Evolutionary conservation across 139 green algal species (phyloP).

Genomic region (Chlamydomonas sp.): DNA sequence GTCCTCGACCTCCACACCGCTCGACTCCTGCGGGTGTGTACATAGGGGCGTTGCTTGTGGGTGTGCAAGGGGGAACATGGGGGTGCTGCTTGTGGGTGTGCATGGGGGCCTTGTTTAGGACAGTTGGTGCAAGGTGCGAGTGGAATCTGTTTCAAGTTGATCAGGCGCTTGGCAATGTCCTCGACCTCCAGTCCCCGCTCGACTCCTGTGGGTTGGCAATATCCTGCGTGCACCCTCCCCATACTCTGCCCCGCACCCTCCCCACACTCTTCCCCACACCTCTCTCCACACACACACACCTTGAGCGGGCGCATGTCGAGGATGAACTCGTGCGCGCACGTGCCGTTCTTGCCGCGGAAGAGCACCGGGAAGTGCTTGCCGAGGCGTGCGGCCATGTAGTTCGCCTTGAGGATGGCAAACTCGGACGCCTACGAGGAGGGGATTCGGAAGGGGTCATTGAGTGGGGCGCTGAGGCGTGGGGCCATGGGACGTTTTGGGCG

Average conservation of each 20-base stretch:
- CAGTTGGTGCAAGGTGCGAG: too few species aligned
- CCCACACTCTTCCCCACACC: too few species aligned
- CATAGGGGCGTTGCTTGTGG: not conserved
- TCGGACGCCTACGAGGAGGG: slow-evolving; percentile 21
- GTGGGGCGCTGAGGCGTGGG: too few species aligned
- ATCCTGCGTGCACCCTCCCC: not conserved
- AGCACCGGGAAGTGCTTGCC: slow-evolving; percentile 74
- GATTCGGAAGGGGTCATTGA: too few species aligned
- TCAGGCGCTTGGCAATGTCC: slow-evolving; percentile 98
- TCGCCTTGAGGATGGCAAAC: slow-evolving; percentile 71
- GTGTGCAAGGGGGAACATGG: not conserved
- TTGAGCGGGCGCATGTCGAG: slow-evolving; percentile 87
- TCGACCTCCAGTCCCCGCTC: slow-evolving; percentile 49
- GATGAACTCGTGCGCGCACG: slow-evolving; percentile 99
- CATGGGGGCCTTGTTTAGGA: not conserved
- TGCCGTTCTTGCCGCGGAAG: slow-evolving; percentile 83
- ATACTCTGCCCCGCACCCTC: too few species aligned
- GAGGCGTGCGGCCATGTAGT: slow-evolving; percentile 97
- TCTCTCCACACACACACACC: too few species aligned
- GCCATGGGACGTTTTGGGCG: too few species aligned
- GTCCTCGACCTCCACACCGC: slow-evolving; percentile 76
- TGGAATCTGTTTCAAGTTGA: slow-evolving; percentile 99
- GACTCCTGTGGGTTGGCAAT: not conserved
- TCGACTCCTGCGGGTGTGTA: not conserved
- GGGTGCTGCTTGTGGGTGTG: not conserved